Evolutionary conservation across 495 filamentous ascomycete species (phyloP).

Genomic region (Chaetomium fimeti): DNA sequence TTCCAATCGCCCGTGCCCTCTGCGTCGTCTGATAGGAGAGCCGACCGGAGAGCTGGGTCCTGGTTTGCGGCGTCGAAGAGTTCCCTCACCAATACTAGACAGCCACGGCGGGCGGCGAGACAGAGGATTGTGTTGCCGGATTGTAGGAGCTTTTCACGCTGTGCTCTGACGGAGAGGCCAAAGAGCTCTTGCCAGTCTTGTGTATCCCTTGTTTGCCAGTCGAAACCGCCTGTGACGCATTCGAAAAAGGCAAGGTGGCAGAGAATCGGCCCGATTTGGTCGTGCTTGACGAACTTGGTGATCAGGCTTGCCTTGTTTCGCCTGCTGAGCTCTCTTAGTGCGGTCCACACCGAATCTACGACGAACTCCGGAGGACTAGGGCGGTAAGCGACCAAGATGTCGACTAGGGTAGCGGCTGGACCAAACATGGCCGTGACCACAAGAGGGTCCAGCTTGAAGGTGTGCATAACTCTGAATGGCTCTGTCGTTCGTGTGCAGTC

Average conservation of each 20-base stretch:
- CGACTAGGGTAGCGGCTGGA: not conserved
- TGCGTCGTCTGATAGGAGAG: not conserved
- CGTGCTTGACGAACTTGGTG: not conserved
- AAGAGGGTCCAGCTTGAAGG: not conserved
- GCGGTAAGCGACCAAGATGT: not conserved
- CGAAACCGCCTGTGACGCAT: not conserved
- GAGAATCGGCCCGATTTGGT: not conserved
- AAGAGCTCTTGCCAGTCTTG: slow-evolving; percentile 2
- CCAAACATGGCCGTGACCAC: not conserved
- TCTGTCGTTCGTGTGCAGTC: not conserved
- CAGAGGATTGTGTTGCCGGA: slow-evolving; percentile 1
- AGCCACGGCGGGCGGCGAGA: not conserved
- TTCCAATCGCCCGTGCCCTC: not conserved
- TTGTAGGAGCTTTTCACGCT: not conserved
- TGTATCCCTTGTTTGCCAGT: not conserved
- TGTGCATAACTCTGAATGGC: not conserved
- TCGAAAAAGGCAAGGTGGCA: not conserved
- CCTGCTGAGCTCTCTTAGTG: not conserved
- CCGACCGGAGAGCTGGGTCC: not conserved
- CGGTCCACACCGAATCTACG: slow-evolving; percentile 1
- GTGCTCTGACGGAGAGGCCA: not conserved
- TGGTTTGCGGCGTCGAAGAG: not conserved
- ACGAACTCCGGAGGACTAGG: not conserved
- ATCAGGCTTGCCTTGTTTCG: not conserved
- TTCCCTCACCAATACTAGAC: not conserved